These are phyloP conservation scores for Tylopilus vinaceipallidus DNA, from an alignment of 768 basidiomycete genomes.

Conservation along the genomic window DNA sequence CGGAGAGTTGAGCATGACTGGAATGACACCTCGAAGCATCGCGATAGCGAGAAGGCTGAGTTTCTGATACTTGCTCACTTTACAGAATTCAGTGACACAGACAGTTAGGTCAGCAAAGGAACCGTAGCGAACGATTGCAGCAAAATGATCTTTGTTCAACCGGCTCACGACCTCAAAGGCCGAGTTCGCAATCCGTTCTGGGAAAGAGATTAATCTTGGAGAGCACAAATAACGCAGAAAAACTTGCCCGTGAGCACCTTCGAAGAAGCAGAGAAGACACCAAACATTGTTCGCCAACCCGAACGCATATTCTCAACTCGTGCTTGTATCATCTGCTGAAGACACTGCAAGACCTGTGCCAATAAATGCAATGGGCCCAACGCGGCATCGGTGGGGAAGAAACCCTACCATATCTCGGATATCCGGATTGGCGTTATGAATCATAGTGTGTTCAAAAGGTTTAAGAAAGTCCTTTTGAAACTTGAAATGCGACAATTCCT, in stretches of 20 bases:
- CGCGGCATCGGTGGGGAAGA: neutral
- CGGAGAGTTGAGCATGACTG: constrained; percentile 83
- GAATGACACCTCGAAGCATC: constrained; percentile 92
- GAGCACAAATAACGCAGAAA: neutral
- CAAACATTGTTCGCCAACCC: constrained; percentile 99
- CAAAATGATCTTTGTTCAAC: constrained; percentile 88
- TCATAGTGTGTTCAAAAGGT: constrained; percentile 98
- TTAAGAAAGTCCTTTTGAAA: constrained; percentile 99
- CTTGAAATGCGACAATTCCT: constrained; percentile 96
- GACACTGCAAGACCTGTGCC: constrained; percentile 88
- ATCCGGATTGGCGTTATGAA: constrained; percentile 93
- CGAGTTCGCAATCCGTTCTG: constrained; percentile 87
- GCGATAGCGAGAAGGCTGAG: constrained; percentile 95
- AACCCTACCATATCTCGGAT: constrained; percentile 88
- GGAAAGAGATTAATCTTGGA: neutral
- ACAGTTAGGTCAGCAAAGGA: constrained; percentile 95
- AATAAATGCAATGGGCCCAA: neutral
- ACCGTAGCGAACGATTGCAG: constrained; percentile 87
- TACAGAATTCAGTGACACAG: constrained; percentile 98
- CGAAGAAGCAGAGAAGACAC: constrained; percentile 95
- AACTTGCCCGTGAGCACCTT: constrained; percentile 80
- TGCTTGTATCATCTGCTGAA: constrained; percentile 98
- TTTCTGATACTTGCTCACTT: constrained; percentile 99
- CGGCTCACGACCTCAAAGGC: constrained; percentile 96
- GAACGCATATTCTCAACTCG: constrained; percentile 93